A percentile compares a stretch with the other conserved stretches of the same genome.
Evolutionary conservation across 225 moss, liverwort and hornwort genomes (phyloP).

Genomic region (Pleurozium schreberi): DNA sequence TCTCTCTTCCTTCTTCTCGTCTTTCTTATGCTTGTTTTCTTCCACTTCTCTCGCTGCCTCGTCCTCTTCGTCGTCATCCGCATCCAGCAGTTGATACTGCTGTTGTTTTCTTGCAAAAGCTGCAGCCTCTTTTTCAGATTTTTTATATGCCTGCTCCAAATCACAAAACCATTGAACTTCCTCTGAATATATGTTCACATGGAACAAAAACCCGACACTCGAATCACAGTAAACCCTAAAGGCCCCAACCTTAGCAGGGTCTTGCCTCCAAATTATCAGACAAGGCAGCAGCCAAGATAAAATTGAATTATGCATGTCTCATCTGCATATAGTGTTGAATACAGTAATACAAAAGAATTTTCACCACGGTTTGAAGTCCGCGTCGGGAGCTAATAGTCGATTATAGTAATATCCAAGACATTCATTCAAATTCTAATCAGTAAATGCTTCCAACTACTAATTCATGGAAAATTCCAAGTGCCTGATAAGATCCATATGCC

Average conservation of each 20-base stretch:
- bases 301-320: not conserved
- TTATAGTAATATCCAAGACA: not conserved
- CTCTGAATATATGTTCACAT: not conserved
- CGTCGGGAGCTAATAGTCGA: not conserved
- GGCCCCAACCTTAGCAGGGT: not conserved
- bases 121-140: slow-evolving; percentile 75
- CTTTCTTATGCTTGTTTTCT: slow-evolving; percentile 25
- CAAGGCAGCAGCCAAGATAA: not conserved
- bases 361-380: not conserved
- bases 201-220: not conserved
- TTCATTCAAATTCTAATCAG: not conserved
- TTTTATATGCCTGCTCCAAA: slow-evolving; percentile 51
- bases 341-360: not conserved
- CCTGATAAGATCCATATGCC: not conserved
- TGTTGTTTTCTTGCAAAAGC: slow-evolving; percentile 58
- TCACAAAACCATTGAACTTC: not conserved
- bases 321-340: no score
- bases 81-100: slow-evolving; percentile 71
- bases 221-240: slow-evolving; percentile 1
- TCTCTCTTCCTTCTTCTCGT: slow-evolving; percentile 32
- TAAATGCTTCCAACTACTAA: not conserved
- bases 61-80: slow-evolving; percentile 73
- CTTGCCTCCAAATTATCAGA: not conserved
- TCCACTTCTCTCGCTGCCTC: slow-evolving; percentile 5
- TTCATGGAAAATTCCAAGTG: not conserved